A percentile compares a stretch with the other conserved stretches of the same genome.
Evolutionary conservation across 495 filamentous ascomycete genomes (phyloP).

Genomic region (Penicillium canariense): DNA sequence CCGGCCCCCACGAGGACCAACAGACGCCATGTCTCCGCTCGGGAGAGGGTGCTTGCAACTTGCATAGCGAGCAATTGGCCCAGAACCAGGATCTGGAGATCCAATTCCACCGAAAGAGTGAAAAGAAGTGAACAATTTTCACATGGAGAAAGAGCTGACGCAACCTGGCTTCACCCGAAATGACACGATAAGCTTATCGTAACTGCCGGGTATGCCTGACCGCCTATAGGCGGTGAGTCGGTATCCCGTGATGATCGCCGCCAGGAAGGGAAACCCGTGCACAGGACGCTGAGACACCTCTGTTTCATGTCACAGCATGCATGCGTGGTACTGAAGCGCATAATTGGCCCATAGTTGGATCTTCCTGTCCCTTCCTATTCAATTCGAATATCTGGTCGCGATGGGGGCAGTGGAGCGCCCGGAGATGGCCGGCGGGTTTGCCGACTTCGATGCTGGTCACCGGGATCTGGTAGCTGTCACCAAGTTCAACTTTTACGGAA

Average conservation of each 20-base stretch:
- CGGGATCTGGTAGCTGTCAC: constrained; percentile 52
- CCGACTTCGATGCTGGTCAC: constrained; percentile 67
- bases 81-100: background rate
- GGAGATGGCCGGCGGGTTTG: constrained; percentile 49
- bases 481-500: constrained; percentile 75
- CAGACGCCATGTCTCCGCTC: constrained; percentile 68
- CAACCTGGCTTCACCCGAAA: constrained; percentile 36
- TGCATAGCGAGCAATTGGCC: constrained; percentile 35
- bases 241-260: constrained; percentile 22
- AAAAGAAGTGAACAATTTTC: constrained; percentile 10
- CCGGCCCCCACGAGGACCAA: constrained; percentile 65
- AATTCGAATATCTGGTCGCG: constrained; percentile 9
- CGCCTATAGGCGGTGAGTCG: constrained; percentile 25
- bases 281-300: constrained; percentile 24
- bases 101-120: background rate
- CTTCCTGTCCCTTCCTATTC: constrained; percentile 1
- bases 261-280: constrained; percentile 20
- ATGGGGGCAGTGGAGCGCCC: constrained; percentile 31
- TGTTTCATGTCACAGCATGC: constrained; percentile 30
- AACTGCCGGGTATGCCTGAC: constrained; percentile 9
- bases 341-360: constrained; percentile 25
- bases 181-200: constrained; percentile 27
- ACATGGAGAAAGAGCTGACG: constrained; percentile 15
- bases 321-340: constrained; percentile 21
- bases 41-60: constrained; percentile 50